Evolutionary conservation across 2,329 filamentous ascomycete species (phyloP).

Genomic region (Calonectria montana): DNA sequence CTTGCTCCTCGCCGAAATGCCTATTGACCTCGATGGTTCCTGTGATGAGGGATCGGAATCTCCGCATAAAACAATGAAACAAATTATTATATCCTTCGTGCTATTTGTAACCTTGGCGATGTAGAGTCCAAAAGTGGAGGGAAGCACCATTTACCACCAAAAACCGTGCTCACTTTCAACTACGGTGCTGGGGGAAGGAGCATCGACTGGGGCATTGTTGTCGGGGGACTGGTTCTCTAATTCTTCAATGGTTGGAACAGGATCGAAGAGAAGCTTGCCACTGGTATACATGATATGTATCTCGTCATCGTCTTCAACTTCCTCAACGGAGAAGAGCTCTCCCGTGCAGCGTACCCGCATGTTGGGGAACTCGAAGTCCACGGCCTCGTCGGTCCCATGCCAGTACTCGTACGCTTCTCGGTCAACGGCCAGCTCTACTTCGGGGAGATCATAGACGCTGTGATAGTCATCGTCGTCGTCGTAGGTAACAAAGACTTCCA

Average conservation of each 20-base stretch:
- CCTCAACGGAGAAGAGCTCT: constrained; percentile 23
- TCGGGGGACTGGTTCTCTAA: neutral
- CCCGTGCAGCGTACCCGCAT: constrained; percentile 34
- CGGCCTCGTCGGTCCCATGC: constrained; percentile 32
- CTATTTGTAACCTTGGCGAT: neutral
- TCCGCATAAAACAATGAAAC: neutral
- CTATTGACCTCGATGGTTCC: no score
- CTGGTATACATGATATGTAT: neutral
- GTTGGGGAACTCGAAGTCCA: constrained; percentile 45
- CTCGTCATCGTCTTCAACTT: constrained; percentile 10
- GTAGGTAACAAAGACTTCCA: constrained; percentile 45
- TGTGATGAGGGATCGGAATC: no score
- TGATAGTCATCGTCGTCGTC: constrained; percentile 37
- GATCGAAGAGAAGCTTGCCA: constrained; percentile 39
- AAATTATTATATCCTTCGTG: neutral
- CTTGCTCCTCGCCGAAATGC: neutral
- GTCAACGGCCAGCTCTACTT: constrained; percentile 46
- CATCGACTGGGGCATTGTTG: neutral
- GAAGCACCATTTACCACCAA: constrained; percentile 12
- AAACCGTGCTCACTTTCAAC: constrained; percentile 30
- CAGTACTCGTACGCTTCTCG: constrained; percentile 39
- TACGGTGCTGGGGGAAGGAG: neutral
- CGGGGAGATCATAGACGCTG: constrained; percentile 39
- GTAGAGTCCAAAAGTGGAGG: neutral
- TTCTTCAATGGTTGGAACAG: neutral